Evolutionary conservation across 257 asterid genomes (phyloP).

Genomic region (Phtheirospermum japonicum): DNA sequence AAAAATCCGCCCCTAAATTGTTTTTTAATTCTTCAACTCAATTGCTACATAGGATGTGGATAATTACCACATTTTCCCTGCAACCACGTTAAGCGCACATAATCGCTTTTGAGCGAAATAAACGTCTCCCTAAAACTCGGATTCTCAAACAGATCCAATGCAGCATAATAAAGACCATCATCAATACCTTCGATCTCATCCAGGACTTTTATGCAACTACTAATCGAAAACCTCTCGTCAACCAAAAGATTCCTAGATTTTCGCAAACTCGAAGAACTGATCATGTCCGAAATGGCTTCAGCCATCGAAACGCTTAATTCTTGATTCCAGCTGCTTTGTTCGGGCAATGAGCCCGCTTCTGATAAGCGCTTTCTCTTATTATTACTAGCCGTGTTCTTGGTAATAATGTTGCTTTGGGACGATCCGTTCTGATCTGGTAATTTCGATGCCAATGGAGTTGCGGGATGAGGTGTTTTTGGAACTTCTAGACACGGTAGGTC

Average conservation of each 20-base stretch:
- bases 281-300: conserved; percentile 55
- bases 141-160: conserved; percentile 78
- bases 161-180: conserved; percentile 65
- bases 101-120: conserved; percentile 52
- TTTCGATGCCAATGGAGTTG: conserved; percentile 48
- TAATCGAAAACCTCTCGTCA: conserved; percentile 54
- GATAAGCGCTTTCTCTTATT: conserved; percentile 70
- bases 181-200: conserved; percentile 72
- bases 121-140: conserved; percentile 68
- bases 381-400: conserved; percentile 46
- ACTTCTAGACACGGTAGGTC: conserved; percentile 40
- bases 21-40: too few relatives aligned
- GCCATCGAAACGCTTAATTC: conserved; percentile 57
- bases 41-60: conserved; percentile 27
- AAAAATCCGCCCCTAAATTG: too few relatives aligned
- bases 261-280: conserved; percentile 57
- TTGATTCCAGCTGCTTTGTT: conserved; percentile 44
- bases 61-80: conserved; percentile 56
- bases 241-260: conserved; percentile 30
- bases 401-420: conserved; percentile 29
- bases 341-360: conserved; percentile 44
- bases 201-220: conserved; percentile 68
- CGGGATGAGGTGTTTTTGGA: too few relatives aligned
- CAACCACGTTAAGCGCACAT: conserved; percentile 62
- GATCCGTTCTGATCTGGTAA: conserved; percentile 38